Evolutionary conservation across 2,329 filamentous ascomycete species (phyloP), one percentile per base, ranked within the genome.

Genomic region (Ramichloridium luteum): DNA sequence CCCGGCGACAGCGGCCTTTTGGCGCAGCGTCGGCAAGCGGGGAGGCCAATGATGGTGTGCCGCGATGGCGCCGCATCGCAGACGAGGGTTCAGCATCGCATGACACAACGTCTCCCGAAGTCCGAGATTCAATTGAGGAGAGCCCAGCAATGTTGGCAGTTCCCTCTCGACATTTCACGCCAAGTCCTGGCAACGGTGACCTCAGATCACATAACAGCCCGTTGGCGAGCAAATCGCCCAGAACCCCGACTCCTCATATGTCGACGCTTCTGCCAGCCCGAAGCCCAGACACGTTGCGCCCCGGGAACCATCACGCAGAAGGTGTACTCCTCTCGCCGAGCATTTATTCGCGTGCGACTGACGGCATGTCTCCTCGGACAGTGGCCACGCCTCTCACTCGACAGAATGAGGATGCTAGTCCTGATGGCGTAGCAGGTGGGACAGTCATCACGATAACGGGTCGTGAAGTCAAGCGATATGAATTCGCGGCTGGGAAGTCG

Each of bases 401-500:
- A 23, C 8, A 23, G n/a, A 23, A 39, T 13, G 34, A 28, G 10
- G 45, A 47, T 11, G 35, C 41, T n/a, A 12, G 27, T n/a, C 8
- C 27, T 29, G 14, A 16, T 11, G 6, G 3, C 27, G 12, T 13
- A 18, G 26, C 30, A 4, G 46, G 46, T 3, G 48, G 48, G 4
- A 62, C 56, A 4, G 59, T 58, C 4, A 53, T 65, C 13, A 58
- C 62, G 11, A 53, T 62, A 31, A 58, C 56, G 4, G 62, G 60
- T 20, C 57, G 54, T 16, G 54, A 62, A 20, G 57, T 64, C 9
- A 56, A 57, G 27, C 60, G 58, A 31, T 63, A 62, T 35, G 49
- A 57, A 10, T 49, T 56, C 16, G 53, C 53, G 5, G 46, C 47
- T 5, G 30, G 41, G 8, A 51, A 50, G 36, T 26, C 22, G 23